Base-by-base conservation (phyloP, 2,329 filamentous ascomycete genomes). In the Trichoderma aggressivum region DNA sequence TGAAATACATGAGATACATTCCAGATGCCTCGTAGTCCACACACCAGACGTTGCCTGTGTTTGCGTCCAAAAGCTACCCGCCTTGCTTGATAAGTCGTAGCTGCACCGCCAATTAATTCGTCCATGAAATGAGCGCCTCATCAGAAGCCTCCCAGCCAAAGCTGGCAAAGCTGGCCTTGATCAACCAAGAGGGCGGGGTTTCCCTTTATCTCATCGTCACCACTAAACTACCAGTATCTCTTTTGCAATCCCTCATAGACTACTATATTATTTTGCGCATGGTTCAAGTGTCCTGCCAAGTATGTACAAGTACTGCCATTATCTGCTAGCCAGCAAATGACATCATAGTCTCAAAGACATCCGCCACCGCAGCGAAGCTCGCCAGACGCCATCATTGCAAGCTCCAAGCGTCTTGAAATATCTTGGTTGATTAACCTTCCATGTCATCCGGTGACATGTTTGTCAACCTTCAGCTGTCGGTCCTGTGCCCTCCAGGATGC, bases 281-380 rank as follows among this genome's bases (percentile, higher is more conserved):
- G 21, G n/a, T 21, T 53, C 47, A 24, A 50, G 39, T 24, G 47
- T 24, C 2, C 2, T 53, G n/a, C 47, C 47, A 53, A 53, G 47
- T 53, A 53, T 24, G 47, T 53, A 53, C 3, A 24, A 24, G 3
- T 24, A 53, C 47, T 3, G 21, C n/a, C 5, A 53, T 50, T 21
- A 50, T 24, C 14, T 53, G 47, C 47, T 24, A 53, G 47, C 47
- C 47, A 53, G 2, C 11, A 3, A 39, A 80, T 81, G 80, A 81
- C 80, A 81, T 81, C 80, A 81, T 78, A 71, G 70, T 16, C 74
- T 74, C 77, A 34, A 36, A 50, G n/a, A 47, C 30, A 47, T 70
- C 58, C 66, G 56, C 56, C 66, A 61, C 56, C 53, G 10, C 12
- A 36, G 32, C 34, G 32, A 64, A 21, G 1, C 62, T 43, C 21